phyloP scores from a whole-genome alignment of 129 eudicot species.

The Chrysanthemum lavandulifolium region DNA sequence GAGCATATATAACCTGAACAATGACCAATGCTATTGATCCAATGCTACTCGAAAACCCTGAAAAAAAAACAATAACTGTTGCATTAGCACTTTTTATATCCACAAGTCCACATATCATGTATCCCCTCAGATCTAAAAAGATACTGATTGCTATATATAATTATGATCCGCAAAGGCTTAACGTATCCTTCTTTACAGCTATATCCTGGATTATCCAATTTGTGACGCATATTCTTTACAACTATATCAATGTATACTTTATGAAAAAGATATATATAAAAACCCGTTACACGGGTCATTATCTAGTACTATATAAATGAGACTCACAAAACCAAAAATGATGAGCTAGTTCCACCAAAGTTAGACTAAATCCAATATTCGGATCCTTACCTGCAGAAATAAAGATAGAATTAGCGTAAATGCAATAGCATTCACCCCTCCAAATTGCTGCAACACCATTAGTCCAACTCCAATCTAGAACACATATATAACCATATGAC shows the following conservation, averaged over 20 bases:
- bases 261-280: not conserved
- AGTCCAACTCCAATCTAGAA: conserved; percentile 79
- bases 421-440: conserved; percentile 78
- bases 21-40: conserved; percentile 78
- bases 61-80: not conserved
- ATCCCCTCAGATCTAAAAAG: conserved; percentile 7
- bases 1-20: conserved; percentile 56
- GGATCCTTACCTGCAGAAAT: conserved; percentile 64
- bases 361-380: not conserved
- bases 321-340: too few species aligned
- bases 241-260: not conserved
- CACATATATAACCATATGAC: conserved; percentile 5
- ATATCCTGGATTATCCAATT: conserved; percentile 11
- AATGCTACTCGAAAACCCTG: conserved; percentile 70
- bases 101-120: not conserved
- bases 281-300: not conserved
- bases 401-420: conserved; percentile 77
- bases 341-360: not conserved
- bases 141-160: not conserved
- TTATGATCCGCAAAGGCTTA: not conserved
- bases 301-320: too few species aligned
- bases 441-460: conserved; percentile 82
- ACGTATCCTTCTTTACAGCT: not conserved
- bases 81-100: not conserved
- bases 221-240: not conserved